A percentile compares a stretch with the other conserved stretches of the same genome.
Evolutionary conservation across 2,329 filamentous ascomycete species (phyloP).

Genomic region (Botrytis galanthina): DNA sequence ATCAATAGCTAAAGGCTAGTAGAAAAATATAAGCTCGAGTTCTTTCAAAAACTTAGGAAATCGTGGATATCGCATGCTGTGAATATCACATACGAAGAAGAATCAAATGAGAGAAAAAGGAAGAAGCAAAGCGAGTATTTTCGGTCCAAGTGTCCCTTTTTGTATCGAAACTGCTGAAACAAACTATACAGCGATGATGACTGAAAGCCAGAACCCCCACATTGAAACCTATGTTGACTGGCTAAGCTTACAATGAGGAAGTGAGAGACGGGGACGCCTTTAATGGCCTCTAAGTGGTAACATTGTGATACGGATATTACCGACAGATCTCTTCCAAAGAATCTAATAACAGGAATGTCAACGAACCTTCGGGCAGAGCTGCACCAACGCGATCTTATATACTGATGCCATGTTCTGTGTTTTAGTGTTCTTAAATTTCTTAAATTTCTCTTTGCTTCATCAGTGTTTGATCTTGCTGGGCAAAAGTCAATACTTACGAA

Average conservation of each 20-base stretch:
- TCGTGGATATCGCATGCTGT: not conserved
- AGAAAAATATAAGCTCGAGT: not conserved
- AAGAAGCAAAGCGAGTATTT: not conserved
- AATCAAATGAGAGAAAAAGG: too few species aligned
- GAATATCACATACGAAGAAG: not conserved
- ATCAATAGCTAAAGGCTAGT: conserved; percentile 11
- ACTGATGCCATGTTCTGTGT: conserved; percentile 1
- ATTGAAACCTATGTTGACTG: not conserved
- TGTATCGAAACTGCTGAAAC: not conserved
- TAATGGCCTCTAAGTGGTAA: not conserved
- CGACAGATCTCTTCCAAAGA: not conserved
- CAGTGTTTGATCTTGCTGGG: not conserved
- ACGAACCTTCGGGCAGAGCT: conserved; percentile 19
- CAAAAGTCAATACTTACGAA: not conserved
- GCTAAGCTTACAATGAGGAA: not conserved
- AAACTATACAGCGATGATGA: not conserved
- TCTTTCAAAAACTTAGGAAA: not conserved
- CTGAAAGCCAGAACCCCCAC: not conserved
- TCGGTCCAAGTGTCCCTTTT: rapidly evolving
- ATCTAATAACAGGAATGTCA: not conserved
- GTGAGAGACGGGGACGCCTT: not conserved
- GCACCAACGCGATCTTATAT: conserved; percentile 19
- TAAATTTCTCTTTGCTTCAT: not conserved
- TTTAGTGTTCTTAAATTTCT: not conserved
- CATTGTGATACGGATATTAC: not conserved